Conservation (phyloP, 345 rosid genomes). For the Brassica napus region DNA sequence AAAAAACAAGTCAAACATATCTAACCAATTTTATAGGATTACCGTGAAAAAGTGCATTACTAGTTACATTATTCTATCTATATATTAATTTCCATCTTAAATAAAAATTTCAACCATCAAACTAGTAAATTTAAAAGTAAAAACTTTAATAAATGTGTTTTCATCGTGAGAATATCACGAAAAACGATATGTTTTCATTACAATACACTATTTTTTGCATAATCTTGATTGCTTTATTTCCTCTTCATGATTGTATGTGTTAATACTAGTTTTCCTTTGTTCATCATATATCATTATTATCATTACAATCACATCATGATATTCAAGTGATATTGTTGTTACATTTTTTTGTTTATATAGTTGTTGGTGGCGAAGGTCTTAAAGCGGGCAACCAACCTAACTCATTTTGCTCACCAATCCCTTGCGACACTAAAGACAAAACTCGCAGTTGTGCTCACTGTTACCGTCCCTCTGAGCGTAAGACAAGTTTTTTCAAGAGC, state of each 20-base stretch:
- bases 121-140: background rate
- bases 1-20: background rate
- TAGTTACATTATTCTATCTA: background rate
- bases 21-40: background rate
- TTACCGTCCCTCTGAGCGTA: background rate
- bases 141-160: background rate
- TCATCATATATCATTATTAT: background rate
- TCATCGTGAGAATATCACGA: background rate
- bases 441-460: background rate
- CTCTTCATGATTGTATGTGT: background rate
- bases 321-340: background rate
- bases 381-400: background rate
- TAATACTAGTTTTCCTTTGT: background rate
- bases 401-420: background rate
- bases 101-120: background rate
- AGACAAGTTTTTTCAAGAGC: background rate
- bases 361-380: background rate
- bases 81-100: background rate
- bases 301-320: background rate
- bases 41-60: background rate
- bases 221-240: background rate
- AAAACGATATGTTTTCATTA: background rate
- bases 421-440: background rate
- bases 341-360: background rate
- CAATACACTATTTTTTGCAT: background rate